phyloP scores from a whole-genome alignment of 2,329 filamentous ascomycete species.

The Pseudogymnoascus pannorum region DNA sequence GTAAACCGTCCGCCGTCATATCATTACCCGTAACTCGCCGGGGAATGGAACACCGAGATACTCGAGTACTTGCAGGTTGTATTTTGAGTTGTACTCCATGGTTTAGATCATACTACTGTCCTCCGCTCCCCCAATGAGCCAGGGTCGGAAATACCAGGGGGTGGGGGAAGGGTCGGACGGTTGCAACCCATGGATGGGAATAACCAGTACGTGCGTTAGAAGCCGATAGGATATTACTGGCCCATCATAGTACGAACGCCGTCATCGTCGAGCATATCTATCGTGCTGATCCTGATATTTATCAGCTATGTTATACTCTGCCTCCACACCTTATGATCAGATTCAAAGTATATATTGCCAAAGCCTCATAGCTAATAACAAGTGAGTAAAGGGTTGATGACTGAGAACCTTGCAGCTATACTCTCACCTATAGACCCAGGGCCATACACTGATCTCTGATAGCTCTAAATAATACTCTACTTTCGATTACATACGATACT shows the following conservation, averaged over 20 bases:
- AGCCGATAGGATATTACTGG: neutral
- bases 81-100: neutral
- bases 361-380: neutral
- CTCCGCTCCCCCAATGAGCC: neutral
- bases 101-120: neutral
- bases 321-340: neutral
- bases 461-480: conserved; percentile 1
- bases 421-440: neutral
- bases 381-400: neutral
- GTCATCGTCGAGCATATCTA: neutral
- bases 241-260: neutral
- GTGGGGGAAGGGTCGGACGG: no score
- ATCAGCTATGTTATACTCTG: neutral
- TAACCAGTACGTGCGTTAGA: neutral
- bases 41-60: neutral
- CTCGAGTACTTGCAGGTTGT: neutral
- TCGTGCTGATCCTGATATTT: neutral
- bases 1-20: neutral
- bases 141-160: neutral
- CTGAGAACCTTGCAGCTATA: neutral
- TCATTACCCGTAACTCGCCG: neutral
- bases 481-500: neutral
- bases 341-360: neutral
- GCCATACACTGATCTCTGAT: neutral
- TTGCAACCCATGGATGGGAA: neutral